Evolutionary conservation across 192 early-diverging fungal genomes (phyloP).

Genomic region (Coemansia sp.): DNA sequence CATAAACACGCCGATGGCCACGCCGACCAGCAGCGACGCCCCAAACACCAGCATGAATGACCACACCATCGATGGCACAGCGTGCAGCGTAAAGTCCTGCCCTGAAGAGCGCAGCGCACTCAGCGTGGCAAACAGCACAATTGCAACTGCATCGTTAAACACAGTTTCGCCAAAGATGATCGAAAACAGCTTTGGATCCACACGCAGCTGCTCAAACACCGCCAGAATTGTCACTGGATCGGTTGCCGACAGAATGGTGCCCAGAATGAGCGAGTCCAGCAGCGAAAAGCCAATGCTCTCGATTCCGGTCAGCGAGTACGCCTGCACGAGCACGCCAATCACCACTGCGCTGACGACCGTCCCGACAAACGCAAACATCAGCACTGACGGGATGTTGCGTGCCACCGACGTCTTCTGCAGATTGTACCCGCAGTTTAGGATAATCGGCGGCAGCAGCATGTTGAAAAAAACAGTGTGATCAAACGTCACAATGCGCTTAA

Average conservation of each 20-base stretch:
- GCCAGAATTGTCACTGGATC: slow-evolving; percentile 97
- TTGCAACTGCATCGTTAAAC: slow-evolving; percentile 96
- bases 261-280: slow-evolving; percentile 92
- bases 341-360: slow-evolving; percentile 90
- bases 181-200: slow-evolving; percentile 92
- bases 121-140: slow-evolving; percentile 89
- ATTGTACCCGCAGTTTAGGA: slow-evolving; percentile 94
- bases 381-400: slow-evolving; percentile 83
- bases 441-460: slow-evolving; percentile 93
- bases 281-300: slow-evolving; percentile 72
- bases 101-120: slow-evolving; percentile 66
- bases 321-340: slow-evolving; percentile 74
- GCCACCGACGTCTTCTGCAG: slow-evolving; percentile 88
- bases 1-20: slow-evolving; percentile 70
- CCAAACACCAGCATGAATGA: slow-evolving; percentile 83
- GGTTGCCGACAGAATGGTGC: slow-evolving; percentile 91
- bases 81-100: slow-evolving; percentile 64
- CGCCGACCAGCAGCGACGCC: slow-evolving; percentile 81
- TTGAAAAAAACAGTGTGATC: slow-evolving; percentile 94
- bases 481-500: slow-evolving; percentile 87
- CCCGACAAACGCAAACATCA: slow-evolving; percentile 91
- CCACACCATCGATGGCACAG: slow-evolving; percentile 62
- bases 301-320: slow-evolving; percentile 69
- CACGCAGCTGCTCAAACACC: slow-evolving; percentile 89
- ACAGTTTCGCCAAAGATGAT: slow-evolving; percentile 96